These are phyloP conservation scores for Paramecium pentaurelia DNA, from an alignment of 73 alveolate genomes.

Conservation along the genomic window DNA sequence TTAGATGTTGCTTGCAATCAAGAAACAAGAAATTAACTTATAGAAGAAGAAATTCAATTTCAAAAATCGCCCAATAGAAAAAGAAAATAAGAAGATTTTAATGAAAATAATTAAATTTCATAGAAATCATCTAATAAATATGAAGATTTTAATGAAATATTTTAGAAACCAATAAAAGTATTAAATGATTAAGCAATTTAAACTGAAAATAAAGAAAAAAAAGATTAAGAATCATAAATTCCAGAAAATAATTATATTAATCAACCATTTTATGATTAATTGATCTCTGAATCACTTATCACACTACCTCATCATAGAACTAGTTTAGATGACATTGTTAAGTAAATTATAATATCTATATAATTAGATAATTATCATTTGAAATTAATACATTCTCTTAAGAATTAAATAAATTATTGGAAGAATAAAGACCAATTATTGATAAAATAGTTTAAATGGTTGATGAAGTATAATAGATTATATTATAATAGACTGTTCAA, in stretches of 20 bases:
- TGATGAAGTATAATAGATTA: not conserved
- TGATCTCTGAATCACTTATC: not conserved
- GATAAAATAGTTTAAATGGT: not conserved
- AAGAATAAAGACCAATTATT: not conserved
- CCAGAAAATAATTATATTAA: not conserved
- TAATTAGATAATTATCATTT: not conserved
- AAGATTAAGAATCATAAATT: not conserved
- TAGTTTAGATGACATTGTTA: not conserved
- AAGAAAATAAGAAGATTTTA: not conserved
- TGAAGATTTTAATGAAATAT: not conserved
- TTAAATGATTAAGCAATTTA: not conserved
- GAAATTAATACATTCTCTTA: conserved; percentile 21
- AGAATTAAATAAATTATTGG: not conserved
- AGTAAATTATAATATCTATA: not conserved
- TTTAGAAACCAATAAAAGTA: not conserved
- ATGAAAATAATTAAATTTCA: not conserved
- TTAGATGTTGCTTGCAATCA: not conserved
- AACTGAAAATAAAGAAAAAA: not conserved
- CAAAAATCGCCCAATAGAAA: not conserved
- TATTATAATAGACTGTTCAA: not conserved
- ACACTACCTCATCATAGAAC: not conserved
- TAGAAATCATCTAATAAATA: not conserved
- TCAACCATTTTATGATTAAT: not conserved
- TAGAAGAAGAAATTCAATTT: not conserved
- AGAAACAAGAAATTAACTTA: not conserved